Conservation (phyloP, 345 rosid species). For the Salix caprea region DNA sequence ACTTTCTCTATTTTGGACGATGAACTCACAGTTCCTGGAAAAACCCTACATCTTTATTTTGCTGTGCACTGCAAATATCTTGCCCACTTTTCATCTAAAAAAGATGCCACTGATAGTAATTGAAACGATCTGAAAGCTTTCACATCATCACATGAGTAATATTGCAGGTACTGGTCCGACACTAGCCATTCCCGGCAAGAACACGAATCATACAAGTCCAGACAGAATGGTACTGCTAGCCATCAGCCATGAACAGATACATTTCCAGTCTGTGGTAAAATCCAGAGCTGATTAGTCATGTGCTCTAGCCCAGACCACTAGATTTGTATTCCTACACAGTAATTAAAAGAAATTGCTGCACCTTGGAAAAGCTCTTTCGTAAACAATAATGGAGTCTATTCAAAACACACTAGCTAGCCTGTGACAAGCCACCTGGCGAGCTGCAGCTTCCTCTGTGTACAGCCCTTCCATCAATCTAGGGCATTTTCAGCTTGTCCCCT, state of each 20-base stretch:
- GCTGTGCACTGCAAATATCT: neutral
- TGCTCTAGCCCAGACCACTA: neutral
- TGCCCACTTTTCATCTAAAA: neutral
- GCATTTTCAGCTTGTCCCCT: neutral
- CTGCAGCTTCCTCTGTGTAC: conserved; percentile 6
- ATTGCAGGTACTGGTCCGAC: neutral
- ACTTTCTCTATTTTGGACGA: no score
- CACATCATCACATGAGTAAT: neutral
- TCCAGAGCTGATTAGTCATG: neutral
- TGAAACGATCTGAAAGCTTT: neutral
- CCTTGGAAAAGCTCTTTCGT: neutral
- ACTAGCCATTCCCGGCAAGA: neutral
- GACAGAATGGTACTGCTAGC: neutral
- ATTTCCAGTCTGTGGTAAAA: neutral
- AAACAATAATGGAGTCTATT: conserved; percentile 22
- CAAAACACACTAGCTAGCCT: conserved; percentile 16
- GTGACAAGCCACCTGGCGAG: conserved; percentile 7
- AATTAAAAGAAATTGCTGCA: neutral
- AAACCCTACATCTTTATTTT: no score
- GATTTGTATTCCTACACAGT: neutral
- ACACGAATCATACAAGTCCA: neutral
- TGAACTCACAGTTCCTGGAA: no score
- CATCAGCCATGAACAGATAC: neutral
- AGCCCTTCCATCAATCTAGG: conserved; percentile 6
- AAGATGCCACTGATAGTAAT: neutral